Percentiles rank a stretch among this genome's conserved stretches.
These are phyloP conservation scores for Neocatenulostroma microsporum DNA, from an alignment of 2,329 filamentous ascomycete genomes.

Conservation along the genomic window DNA sequence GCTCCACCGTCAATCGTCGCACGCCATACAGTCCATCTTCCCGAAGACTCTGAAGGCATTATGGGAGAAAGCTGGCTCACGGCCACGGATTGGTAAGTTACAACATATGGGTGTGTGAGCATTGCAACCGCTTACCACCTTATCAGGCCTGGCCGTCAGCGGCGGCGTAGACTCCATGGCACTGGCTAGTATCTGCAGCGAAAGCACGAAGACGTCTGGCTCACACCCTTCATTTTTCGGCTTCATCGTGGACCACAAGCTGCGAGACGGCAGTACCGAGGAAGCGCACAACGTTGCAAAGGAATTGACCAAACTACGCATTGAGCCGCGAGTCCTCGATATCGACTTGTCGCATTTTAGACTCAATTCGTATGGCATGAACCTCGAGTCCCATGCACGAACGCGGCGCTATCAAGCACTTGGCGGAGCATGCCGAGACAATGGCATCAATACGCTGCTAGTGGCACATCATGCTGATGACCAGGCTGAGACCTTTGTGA, in stretches of 20 bases:
- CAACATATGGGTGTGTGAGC: background rate
- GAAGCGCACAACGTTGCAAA: constrained; percentile 48
- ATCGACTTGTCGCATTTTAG: constrained; percentile 33
- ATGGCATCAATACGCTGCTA: constrained; percentile 54
- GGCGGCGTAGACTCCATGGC: constrained; percentile 99
- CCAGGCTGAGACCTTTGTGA: constrained; percentile 80
- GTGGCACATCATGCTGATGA: constrained; percentile 86
- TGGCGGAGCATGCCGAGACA: constrained; percentile 51
- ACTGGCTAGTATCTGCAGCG: constrained; percentile 64
- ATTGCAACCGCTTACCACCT: background rate
- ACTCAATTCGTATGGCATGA: constrained; percentile 43
- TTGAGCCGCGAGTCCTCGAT: constrained; percentile 21
- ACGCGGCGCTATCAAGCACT: constrained; percentile 64
- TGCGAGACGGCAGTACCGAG: constrained; percentile 46
- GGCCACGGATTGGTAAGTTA: constrained; percentile 2
- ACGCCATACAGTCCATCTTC: too few relatives aligned
- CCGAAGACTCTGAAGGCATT: background rate
- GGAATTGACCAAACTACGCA: constrained; percentile 16
- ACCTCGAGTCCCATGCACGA: constrained; percentile 72
- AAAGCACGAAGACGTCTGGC: constrained; percentile 13
- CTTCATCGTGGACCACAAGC: constrained; percentile 55
- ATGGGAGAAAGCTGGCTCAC: background rate
- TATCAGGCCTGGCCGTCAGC: constrained; percentile 64
- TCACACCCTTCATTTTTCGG: constrained; percentile 37
- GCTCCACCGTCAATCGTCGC: too few relatives aligned